Evolutionary conservation across 139 green algal genomes (phyloP).

Genomic region (Raphidocelis subcapitata): DNA sequence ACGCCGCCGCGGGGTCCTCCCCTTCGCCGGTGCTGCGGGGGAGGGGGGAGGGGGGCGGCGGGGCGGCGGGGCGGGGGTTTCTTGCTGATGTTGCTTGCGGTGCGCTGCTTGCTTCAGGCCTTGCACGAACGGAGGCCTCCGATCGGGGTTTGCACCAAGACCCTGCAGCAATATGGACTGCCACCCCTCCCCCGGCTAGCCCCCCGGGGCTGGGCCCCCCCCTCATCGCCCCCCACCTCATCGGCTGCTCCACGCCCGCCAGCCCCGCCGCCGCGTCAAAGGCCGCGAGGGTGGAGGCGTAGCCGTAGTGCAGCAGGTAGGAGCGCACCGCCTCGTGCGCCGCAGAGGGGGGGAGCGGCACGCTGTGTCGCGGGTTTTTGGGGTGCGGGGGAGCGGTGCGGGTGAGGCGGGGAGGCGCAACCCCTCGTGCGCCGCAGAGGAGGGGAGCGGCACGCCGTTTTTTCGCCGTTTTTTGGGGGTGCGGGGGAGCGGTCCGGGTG

Average conservation of each 20-base stretch:
- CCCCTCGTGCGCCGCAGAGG: too few species aligned
- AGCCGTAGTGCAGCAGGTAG: slow-evolving; percentile 85
- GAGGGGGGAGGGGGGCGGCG: not conserved
- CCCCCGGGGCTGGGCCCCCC: too few species aligned
- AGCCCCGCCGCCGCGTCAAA: slow-evolving; percentile 60
- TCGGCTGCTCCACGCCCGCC: slow-evolving; percentile 14
- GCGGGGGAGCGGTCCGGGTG: too few species aligned
- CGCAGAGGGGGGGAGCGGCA: slow-evolving; percentile 31
- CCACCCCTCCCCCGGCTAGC: too few species aligned
- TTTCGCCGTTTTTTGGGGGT: too few species aligned
- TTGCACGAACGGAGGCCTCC: too few species aligned
- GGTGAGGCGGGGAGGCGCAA: not conserved
- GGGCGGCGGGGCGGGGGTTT: not conserved
- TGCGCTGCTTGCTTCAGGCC: too few species aligned
- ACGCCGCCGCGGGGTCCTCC: not conserved
- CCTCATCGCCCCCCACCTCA: too few species aligned
- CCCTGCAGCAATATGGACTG: too few species aligned
- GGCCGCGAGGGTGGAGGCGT: slow-evolving; percentile 67
- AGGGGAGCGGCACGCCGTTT: too few species aligned
- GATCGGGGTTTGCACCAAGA: too few species aligned
- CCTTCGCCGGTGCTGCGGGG: not conserved
- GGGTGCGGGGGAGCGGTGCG: not conserved
- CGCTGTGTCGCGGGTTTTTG: slow-evolving; percentile 9
- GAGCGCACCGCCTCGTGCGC: slow-evolving; percentile 72
- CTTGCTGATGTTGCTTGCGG: too few species aligned